Base-by-base conservation (phyloP, 2,329 filamentous ascomycete species). In the Ophiocordyceps unilateralis region DNA sequence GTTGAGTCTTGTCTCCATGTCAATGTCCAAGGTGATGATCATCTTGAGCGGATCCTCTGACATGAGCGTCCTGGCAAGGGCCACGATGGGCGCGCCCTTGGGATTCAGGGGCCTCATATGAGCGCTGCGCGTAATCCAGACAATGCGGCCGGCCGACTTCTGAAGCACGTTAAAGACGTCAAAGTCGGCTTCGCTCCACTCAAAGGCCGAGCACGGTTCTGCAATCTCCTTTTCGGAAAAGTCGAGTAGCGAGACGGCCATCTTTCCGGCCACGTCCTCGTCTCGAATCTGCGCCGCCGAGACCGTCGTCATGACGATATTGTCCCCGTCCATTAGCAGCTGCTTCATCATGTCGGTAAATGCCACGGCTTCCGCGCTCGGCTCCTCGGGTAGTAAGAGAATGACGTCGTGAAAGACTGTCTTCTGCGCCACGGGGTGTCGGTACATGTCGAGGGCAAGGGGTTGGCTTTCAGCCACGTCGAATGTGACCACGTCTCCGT, bases 241-340 rank as follows among this genome's bases (percentile, higher is more conserved):
- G 39, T 75, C 71, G 1, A 70, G 51, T 0, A 75, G 57, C 1
- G 70, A 69, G 7, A 76, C 56, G 21, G 66, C 60, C 3, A 63
- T 46, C 17, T 53, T 55, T 26, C 49, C 48, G 8, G 51, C 44
- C 8, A 59, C 44, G 5, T 32, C 36, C 3, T 52, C 42, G 2
- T 43, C 34, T 6, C 43, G n/a, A 7, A 54, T 38, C 20, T 52
- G 42, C 4, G 30, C 23, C 2, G 47, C 28, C 7, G 40, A 44
- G 24, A 51, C 45, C 1, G 37, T 41, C 1, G 39, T 44, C 9
- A 47, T 26, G 14, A 30, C 20, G 14, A 42, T 19, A 2, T 30
- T 2, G 2, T n/a, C 22, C n/a, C n/a, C n/a, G n/a, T n/a, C n/a
- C n/a, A n/a, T n/a, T n/a, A n/a, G n/a, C 4, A 24, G 12, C 8